Evolutionary conservation across 2,329 filamentous ascomycete genomes (phyloP).

Genomic region (Hymenoscyphus fructigenus): DNA sequence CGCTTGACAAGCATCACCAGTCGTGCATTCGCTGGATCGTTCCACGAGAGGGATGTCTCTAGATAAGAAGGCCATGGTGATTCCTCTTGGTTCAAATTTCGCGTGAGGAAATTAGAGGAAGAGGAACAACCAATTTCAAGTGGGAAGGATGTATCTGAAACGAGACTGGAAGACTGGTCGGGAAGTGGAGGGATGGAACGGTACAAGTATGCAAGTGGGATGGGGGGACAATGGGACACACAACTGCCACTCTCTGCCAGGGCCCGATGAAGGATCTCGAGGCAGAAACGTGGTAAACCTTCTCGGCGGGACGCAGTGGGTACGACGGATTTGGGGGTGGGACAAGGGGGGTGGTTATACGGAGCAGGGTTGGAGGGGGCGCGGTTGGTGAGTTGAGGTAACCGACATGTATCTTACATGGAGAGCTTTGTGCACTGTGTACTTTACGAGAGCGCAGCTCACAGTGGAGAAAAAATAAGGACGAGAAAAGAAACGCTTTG

Average conservation of each 20-base stretch:
- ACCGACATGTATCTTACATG: background rate
- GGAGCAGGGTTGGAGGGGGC: background rate
- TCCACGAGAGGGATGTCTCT: background rate
- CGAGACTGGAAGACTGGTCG: slow-evolving; percentile 2
- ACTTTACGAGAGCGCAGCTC: background rate
- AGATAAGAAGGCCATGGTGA: slow-evolving; percentile 10
- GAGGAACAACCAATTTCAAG: slow-evolving; percentile 6
- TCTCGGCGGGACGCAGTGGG: slow-evolving; percentile 10
- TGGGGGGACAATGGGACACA: background rate
- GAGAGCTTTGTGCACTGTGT: background rate
- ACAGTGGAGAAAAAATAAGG: background rate
- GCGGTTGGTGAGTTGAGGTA: background rate
- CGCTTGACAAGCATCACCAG: slow-evolving; percentile 42
- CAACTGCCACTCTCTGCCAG: slow-evolving; percentile 1
- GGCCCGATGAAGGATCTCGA: slow-evolving; percentile 9
- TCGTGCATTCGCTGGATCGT: slow-evolving; percentile 3
- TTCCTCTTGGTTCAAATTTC: slow-evolving; percentile 3
- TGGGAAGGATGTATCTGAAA: slow-evolving; percentile 13
- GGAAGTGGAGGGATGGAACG: slow-evolving; percentile 2
- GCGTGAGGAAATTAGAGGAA: slow-evolving; percentile 5
- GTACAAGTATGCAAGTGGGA: slow-evolving; percentile 13
- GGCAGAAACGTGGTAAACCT: slow-evolving; percentile 18
- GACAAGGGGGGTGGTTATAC: background rate
- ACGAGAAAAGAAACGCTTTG: background rate
- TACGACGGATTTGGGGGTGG: background rate